Evolutionary conservation across 2,329 filamentous ascomycete genomes (phyloP), one percentile per base, ranked within the genome.

Genomic region (Venturia aucupariae): DNA sequence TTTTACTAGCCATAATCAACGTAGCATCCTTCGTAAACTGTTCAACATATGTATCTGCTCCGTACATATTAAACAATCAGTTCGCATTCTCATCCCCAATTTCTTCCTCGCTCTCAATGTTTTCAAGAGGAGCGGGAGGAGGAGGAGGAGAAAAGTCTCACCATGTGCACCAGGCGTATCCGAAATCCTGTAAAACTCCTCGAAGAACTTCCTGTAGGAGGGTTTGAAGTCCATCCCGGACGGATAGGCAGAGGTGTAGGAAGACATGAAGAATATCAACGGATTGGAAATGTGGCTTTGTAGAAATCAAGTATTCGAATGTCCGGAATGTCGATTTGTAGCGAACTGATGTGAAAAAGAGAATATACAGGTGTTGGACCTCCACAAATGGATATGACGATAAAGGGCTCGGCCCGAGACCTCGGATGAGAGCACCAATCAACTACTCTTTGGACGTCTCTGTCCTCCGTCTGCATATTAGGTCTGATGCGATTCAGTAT

Each of bases 111-210:
- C n/a, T n/a, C n/a, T n/a, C 11, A 46, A n/a, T 19, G 10, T 7
- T 22, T 6, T n/a, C 17, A 46, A 22, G 5, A 46, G n/a, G n/a
- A n/a, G n/a, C n/a, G n/a, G n/a, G 13, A 41, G 7, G 13, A 48
- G 8, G 24, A 10, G 6, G 7, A 15, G 11, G 10, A 11, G 11
- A 17, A 15, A 19, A 10, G 2, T 3, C 66, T 75, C 69, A 11
- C 80, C 76, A 68, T 84, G 80, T 17, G 76, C 78, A 60, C 75
- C 74, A 2, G 80, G 79, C 5, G 76, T 76, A 68, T 81, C 79
- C 39, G 78, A 80, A 24, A 74, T 73, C 22, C 72, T 70, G 67
- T 81, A 81, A 70, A 81, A 81, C 51, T 73, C 69, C 67, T 79
- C 75, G 67, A 80, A 80, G 72, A 79, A 80, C 35, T 70, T 66